Evolutionary conservation across 495 filamentous ascomycete genomes (phyloP), one percentile per base, ranked within the genome.

Genomic region (Penicillium malachiteum): DNA sequence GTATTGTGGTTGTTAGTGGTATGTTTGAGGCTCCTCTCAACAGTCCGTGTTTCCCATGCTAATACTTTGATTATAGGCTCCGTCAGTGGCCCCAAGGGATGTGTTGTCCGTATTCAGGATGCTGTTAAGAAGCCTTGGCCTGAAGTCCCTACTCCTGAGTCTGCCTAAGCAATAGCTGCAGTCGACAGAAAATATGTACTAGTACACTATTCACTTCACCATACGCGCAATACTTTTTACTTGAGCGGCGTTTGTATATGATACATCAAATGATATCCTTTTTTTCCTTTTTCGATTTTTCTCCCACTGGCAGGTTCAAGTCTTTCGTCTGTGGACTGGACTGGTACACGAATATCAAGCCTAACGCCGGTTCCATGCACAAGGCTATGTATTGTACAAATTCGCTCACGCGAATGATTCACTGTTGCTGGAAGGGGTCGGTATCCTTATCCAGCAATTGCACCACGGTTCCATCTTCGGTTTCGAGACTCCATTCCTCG

Each of bases 111-210:
- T 73, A 81, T 97, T 50, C 88, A 94, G 65, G 92, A 97, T 76
- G 90, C 92, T 10, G 82, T 93, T 69, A 96, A 95, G 83, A 94
- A 92, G 80, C 83, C 87, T 32, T 90, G 89, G 82, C 90, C 91
- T 43, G 75, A 83, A 40, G 59, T 79, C 56, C 69, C 72, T 30
- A 71, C 72, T 50, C 52, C 76, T 74, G 57, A 48, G 70, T 51
- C 71, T 63, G 59, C 67, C 67, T 48, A 82, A 78, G 54, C 70
- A 65, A 68, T 69, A 68, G 63, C 63, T 48, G 71, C 55, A 64
- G 9, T 42, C 43, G 38, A 49, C 41, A 49, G 42, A 50, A 53
- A 63, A 59, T 62, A 68, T 77, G 73, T 76, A 76, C 65, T 73
- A 72, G 67, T 71, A 74, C 65, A 68, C 57, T 59, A 65, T 74